Evolutionary conservation across 1,139 yeast species (phyloP).

Genomic region (Suhomyces terraborum): DNA sequence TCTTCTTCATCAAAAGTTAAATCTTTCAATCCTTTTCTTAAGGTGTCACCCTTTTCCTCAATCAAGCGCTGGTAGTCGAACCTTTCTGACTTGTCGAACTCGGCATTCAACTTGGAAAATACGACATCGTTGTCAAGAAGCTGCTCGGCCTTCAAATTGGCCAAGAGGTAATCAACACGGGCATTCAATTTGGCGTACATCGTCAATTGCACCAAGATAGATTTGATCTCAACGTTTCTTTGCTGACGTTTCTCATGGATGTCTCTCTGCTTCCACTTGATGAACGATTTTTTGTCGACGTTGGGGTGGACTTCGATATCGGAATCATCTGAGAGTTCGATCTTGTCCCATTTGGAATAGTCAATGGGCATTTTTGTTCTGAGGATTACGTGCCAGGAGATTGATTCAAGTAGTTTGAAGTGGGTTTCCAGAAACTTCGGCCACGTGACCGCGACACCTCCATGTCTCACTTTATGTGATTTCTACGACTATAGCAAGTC

Average conservation of each 20-base stretch:
- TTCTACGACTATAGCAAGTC: no score
- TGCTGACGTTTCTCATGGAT: constrained; percentile 91
- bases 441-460: constrained; percentile 4
- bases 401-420: neutral
- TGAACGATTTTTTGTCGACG: constrained; percentile 90
- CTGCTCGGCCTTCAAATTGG: constrained; percentile 41
- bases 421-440: constrained; percentile 10
- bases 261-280: constrained; percentile 95
- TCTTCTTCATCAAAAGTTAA: constrained; percentile 49
- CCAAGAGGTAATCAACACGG: constrained; percentile 67
- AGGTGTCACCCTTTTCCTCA: constrained; percentile 36
- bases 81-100: constrained; percentile 62
- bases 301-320: constrained; percentile 98
- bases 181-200: constrained; percentile 78
- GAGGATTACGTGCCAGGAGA: neutral
- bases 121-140: constrained; percentile 42
- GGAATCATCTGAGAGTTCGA: constrained; percentile 93
- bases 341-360: constrained; percentile 96
- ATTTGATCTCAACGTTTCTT: constrained; percentile 72
- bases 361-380: constrained; percentile 65
- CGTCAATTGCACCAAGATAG: constrained; percentile 66
- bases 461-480: no score
- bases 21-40: constrained; percentile 48
- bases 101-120: constrained; percentile 43
- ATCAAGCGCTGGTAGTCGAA: constrained; percentile 44